Conservation (phyloP, 768 basidiomycete species). For the Cystoderma amianthinum region DNA sequence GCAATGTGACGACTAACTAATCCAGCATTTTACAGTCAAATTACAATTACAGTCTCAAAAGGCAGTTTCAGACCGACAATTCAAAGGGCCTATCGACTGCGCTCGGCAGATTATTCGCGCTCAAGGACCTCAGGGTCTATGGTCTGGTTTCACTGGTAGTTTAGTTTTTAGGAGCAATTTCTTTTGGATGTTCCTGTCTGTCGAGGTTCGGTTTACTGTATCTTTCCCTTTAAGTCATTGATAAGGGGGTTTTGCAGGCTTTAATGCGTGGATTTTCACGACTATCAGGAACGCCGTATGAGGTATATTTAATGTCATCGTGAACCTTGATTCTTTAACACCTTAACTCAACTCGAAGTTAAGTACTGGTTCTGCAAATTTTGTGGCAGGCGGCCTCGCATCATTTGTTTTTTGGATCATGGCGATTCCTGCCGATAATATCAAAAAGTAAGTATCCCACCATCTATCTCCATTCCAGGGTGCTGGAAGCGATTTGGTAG, state of each 20-base stretch:
- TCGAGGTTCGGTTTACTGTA: constrained; percentile 37
- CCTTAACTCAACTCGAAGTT: too few relatives aligned
- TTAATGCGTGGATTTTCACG: constrained; percentile 54
- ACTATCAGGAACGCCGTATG: constrained; percentile 52
- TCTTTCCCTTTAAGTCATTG: constrained; percentile 3
- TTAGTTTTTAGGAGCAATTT: constrained; percentile 70
- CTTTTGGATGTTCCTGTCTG: constrained; percentile 72
- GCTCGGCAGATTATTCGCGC: constrained; percentile 52
- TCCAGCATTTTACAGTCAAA: constrained; percentile 36
- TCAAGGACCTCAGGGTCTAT: constrained; percentile 63
- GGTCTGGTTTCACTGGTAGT: constrained; percentile 71
- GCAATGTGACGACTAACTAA: constrained; percentile 29
- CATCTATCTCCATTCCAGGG: constrained; percentile 2
- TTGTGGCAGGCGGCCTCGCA: constrained; percentile 57
- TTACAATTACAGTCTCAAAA: constrained; percentile 62
- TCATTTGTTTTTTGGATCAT: constrained; percentile 62
- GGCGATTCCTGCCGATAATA: constrained; percentile 72
- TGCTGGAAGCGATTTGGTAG: constrained; percentile 31
- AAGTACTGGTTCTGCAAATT: constrained; percentile 53
- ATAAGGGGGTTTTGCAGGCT: constrained; percentile 25
- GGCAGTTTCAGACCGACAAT: constrained; percentile 42
- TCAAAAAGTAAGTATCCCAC: constrained; percentile 60
- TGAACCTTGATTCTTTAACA: too few relatives aligned
- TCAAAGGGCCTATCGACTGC: constrained; percentile 62
- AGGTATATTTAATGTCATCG: too few relatives aligned